phyloP scores from a whole-genome alignment of 2,329 filamentous ascomycete species.

The Cadophora sp. region DNA sequence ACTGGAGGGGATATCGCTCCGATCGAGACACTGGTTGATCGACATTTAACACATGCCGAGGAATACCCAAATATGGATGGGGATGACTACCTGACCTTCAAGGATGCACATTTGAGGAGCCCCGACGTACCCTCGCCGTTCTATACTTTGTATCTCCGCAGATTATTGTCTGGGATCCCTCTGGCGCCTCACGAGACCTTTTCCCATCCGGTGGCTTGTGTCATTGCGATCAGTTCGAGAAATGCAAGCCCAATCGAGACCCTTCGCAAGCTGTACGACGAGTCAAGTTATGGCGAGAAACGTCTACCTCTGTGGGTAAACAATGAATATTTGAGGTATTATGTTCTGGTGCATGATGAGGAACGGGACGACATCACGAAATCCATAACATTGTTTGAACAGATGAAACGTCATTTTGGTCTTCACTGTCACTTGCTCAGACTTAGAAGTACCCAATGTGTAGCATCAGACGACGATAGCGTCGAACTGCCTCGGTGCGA shows the following conservation, averaged over 20 bases:
- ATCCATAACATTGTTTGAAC: constrained; percentile 90
- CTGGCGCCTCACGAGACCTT: constrained; percentile 90
- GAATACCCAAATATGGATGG: constrained; percentile 43
- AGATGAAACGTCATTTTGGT: constrained; percentile 99
- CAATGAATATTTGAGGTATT: constrained; percentile 92
- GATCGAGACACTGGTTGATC: constrained; percentile 81
- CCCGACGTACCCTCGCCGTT: constrained; percentile 70
- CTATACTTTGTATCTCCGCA: constrained; percentile 83
- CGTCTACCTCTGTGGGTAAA: constrained; percentile 85
- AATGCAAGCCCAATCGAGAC: constrained; percentile 86
- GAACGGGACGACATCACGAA: constrained; percentile 91
- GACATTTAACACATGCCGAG: constrained; percentile 80
- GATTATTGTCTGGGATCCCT: constrained; percentile 80
- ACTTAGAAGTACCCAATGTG: constrained; percentile 82
- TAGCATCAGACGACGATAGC: constrained; percentile 90
- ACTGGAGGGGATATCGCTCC: constrained; percentile 64
- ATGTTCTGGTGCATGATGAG: constrained; percentile 95
- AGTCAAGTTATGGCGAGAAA: constrained; percentile 79
- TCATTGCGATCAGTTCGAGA: constrained; percentile 93
- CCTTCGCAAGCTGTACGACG: constrained; percentile 80
- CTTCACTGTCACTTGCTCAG: constrained; percentile 92
- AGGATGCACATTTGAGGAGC: constrained; percentile 42
- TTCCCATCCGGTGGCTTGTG: constrained; percentile 89
- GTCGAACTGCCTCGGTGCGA: constrained; percentile 80
- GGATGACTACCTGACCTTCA: constrained; percentile 49